Base-by-base conservation (phyloP, 257 asterid genomes). In the Avicennia marina region DNA sequence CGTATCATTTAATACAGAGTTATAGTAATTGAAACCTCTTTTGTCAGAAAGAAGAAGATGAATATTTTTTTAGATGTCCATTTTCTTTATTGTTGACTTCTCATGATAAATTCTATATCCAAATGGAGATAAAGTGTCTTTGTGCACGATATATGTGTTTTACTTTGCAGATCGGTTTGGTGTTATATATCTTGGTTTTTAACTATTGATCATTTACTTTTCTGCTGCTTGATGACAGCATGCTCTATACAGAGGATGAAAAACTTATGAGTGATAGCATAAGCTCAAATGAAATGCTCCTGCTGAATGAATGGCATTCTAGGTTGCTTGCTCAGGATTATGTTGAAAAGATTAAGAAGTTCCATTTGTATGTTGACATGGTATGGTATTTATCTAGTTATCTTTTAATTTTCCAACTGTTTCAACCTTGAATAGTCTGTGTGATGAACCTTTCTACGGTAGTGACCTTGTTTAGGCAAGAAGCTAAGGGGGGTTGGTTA, bases 341-440 rank as follows among this genome's bases (percentile, higher is more conserved):
- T 31, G 32, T 25, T 33, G 76, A 74, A 51, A 65, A 61, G 62
- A 65, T 74, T 38, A 48, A 69, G 43, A 57, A 74, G 60, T 34
- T 74, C 47, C 67, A 64, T 16, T 41, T 13, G 22, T 65, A 53
- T 40, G 41, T 74, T 25, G 75, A 74, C 38, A 68, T 2, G 76
- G 80, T 74, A 74, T 60, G 26, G 15, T 44, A 49, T 38, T 4
- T 5, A 18, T 13, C 41, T 4, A 4, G 9, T 47, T 58, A 1
- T 24, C 43, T 22, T 48, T 58, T 3, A 29, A 2, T 47, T 20
- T 40, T 27, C 44, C 1, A 39, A 6, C 17, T 22, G 40, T 10
- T 12, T 25, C 16, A 9, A 15, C 27, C 7, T 33, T 42, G 45
- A 42, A 20, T 2, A 18, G 19, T 56, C 29, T 25, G 8, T 16